A percentile compares a stretch with the other conserved stretches of the same genome.
Evolutionary conservation across 805 yeast genomes (phyloP).

Genomic region (Novakomyces olei): DNA sequence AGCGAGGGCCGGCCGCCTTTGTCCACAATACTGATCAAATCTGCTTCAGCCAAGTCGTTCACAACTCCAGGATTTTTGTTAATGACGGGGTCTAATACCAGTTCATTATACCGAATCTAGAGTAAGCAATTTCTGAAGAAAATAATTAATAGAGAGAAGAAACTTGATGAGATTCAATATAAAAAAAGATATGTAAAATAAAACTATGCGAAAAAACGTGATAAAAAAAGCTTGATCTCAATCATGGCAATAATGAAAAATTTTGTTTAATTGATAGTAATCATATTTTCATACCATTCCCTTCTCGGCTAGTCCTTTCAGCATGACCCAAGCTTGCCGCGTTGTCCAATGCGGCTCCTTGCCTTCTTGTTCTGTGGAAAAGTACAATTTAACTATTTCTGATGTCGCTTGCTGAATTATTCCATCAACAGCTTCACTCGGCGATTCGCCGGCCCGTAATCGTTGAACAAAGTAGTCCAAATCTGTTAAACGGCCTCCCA

Average conservation of each 20-base stretch:
- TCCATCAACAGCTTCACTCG: constrained; percentile 48
- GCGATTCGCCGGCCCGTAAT: constrained; percentile 67
- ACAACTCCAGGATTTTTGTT: constrained; percentile 23
- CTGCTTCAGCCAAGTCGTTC: constrained; percentile 54
- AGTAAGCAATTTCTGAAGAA: constrained; percentile 1
- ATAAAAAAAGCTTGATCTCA: too few relatives aligned
- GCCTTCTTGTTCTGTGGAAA: constrained; percentile 13
- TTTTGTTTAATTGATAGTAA: too few relatives aligned
- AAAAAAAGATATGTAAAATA: too few relatives aligned
- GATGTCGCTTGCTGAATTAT: constrained; percentile 71
- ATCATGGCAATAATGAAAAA: too few relatives aligned
- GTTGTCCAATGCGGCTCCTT: constrained; percentile 30
- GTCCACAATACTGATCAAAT: constrained; percentile 46
- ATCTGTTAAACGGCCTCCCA: constrained; percentile 92
- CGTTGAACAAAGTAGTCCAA: constrained; percentile 77
- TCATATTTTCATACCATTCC: too few relatives aligned
- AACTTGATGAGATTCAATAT: too few relatives aligned
- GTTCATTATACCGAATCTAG: constrained; percentile 12
- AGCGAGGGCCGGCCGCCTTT: constrained; percentile 42
- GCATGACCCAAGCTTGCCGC: constrained; percentile 74
- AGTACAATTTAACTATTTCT: constrained; percentile 64
- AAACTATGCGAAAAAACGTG: too few relatives aligned
- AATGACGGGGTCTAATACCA: constrained; percentile 15
- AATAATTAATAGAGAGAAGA: too few relatives aligned
- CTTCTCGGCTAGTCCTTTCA: constrained; percentile 35